phyloP scores from a whole-genome alignment of 139 green algal species.

The Tetratostichococcus sp. region DNA sequence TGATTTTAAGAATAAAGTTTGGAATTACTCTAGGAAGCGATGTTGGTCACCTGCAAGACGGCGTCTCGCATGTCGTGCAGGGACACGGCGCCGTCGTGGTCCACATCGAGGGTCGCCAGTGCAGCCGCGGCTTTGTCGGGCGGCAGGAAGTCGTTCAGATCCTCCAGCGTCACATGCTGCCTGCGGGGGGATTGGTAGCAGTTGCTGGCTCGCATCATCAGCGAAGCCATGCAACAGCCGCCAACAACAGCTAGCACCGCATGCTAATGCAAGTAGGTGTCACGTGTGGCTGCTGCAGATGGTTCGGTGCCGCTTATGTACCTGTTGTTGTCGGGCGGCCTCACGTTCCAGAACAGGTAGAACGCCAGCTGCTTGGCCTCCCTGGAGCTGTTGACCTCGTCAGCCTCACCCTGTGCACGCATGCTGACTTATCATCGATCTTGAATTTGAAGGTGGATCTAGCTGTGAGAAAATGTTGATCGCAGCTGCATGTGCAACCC shows the following conservation, averaged over 20 bases:
- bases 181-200: too few species aligned
- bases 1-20: too few species aligned
- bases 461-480: too few species aligned
- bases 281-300: not conserved
- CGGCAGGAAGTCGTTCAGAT: conserved; percentile 30
- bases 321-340: not conserved
- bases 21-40: too few species aligned
- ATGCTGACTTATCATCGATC: too few species aligned
- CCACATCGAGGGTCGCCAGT: conserved; percentile 25
- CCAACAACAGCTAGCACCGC: too few species aligned
- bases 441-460: too few species aligned
- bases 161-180: conserved; percentile 2
- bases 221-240: too few species aligned
- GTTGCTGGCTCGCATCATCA: too few species aligned
- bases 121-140: conserved; percentile 15
- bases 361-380: conserved; percentile 59
- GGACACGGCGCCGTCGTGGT: conserved; percentile 30
- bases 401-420: not conserved
- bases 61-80: conserved; percentile 29
- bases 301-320: too few species aligned
- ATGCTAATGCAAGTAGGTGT: too few species aligned
- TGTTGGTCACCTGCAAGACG: conserved; percentile 23
- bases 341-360: conserved; percentile 42
- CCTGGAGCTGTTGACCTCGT: conserved; percentile 37
- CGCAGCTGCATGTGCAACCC: too few species aligned